Conservation (phyloP, 192 early-diverging fungal species). For the Entophlyctis helioformis region DNA sequence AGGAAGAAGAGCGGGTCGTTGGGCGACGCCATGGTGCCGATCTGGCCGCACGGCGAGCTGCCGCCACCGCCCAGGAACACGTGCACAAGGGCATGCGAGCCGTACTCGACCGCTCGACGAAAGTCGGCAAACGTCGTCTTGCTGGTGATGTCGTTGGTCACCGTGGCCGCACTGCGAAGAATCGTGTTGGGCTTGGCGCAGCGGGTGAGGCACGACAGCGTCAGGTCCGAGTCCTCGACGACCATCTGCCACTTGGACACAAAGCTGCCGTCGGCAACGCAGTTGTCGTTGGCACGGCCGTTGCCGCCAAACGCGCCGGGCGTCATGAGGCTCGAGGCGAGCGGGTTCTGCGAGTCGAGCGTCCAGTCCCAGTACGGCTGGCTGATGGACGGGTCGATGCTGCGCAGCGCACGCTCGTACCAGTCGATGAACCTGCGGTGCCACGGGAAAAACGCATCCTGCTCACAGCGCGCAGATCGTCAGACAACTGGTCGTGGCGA, state of each 20-base stretch:
- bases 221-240: too few species aligned
- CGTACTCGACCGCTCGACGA: too few species aligned
- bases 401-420: constrained; percentile 34
- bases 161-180: too few species aligned
- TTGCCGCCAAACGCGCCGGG: constrained; percentile 23
- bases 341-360: constrained; percentile 31
- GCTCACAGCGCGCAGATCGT: too few species aligned
- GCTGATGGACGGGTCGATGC: constrained; percentile 23
- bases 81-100: constrained; percentile 15
- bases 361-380: constrained; percentile 60
- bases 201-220: too few species aligned
- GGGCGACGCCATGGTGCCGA: constrained; percentile 39
- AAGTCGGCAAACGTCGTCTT: too few species aligned
- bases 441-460: too few species aligned
- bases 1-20: constrained; percentile 55
- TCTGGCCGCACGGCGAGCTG: constrained; percentile 14
- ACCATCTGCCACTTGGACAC: too few species aligned
- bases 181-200: too few species aligned
- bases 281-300: constrained; percentile 3
- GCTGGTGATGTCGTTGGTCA: too few species aligned
- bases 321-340: constrained; percentile 10
- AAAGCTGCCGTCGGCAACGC: too few species aligned
- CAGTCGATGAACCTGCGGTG: constrained; percentile 38
- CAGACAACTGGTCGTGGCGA: too few species aligned
- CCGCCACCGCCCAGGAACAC: constrained; percentile 37